These are phyloP conservation scores for Corymbia maculata DNA, from an alignment of 345 rosid genomes.

Conservation along the genomic window DNA sequence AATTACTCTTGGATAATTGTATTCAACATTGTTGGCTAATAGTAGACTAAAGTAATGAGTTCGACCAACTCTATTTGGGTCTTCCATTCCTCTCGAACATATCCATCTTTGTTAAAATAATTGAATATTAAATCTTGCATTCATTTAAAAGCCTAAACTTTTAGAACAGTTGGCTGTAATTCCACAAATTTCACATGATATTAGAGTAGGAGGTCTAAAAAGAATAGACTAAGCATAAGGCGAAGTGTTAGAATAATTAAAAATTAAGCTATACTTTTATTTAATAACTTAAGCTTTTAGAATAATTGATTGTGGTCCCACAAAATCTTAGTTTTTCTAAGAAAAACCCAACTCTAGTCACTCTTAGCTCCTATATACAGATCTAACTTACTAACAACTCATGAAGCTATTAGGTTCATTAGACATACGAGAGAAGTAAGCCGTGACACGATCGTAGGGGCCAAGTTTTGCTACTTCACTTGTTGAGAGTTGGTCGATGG, in stretches of 20 bases:
- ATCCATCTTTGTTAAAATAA: neutral
- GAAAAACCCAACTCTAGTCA: neutral
- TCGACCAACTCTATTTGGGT: neutral
- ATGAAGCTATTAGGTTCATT: neutral
- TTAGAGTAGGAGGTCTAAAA: neutral
- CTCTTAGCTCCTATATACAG: neutral
- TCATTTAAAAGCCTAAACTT: no score
- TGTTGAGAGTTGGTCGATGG: neutral
- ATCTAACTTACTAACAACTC: neutral
- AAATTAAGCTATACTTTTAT: no score
- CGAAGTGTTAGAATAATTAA: neutral
- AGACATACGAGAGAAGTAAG: neutral
- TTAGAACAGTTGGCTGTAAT: neutral
- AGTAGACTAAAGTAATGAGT: neutral
- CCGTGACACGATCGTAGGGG: neutral
- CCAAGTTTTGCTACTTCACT: neutral
- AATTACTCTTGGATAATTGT: neutral
- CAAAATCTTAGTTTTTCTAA: neutral
- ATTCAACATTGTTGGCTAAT: neutral
- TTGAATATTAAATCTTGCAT: no score
- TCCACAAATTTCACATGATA: no score
- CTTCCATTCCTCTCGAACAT: neutral
- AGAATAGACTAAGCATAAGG: neutral
- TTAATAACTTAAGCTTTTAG: no score
- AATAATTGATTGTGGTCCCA: accelerated